phyloP scores from a whole-genome alignment of 768 basidiomycete genomes.

The Suillus sp. region DNA sequence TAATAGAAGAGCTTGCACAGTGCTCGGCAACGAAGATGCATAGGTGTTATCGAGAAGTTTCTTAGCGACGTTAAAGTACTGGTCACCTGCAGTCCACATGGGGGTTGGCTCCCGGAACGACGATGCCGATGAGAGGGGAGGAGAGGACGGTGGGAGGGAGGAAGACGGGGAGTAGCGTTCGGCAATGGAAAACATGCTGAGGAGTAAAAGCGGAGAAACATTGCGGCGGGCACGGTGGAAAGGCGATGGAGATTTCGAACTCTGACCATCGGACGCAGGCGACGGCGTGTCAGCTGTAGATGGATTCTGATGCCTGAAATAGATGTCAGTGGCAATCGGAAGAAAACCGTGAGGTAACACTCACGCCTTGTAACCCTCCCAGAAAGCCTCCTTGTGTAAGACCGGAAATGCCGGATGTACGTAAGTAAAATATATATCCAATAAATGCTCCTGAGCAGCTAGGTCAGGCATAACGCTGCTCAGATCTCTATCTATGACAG shows the following conservation, averaged over 20 bases:
- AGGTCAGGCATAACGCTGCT: constrained; percentile 54
- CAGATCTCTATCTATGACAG: constrained; percentile 39
- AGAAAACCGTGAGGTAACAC: constrained; percentile 7
- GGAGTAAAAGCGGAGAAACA: constrained; percentile 66
- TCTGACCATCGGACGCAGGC: constrained; percentile 23
- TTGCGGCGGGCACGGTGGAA: constrained; percentile 45
- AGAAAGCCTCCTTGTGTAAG: constrained; percentile 69
- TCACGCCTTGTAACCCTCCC: constrained; percentile 55
- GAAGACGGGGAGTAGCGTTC: constrained; percentile 60
- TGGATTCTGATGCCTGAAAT: constrained; percentile 28
- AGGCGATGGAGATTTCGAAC: constrained; percentile 34
- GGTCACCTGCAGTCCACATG: constrained; percentile 87
- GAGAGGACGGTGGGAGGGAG: constrained; percentile 27
- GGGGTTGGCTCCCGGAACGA: constrained; percentile 45
- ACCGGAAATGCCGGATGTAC: constrained; percentile 82
- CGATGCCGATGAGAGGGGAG: constrained; percentile 34
- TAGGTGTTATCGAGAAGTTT: constrained; percentile 65
- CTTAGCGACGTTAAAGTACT: constrained; percentile 69
- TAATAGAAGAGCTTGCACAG: constrained; percentile 77
- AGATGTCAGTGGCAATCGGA: neutral
- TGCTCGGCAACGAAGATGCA: constrained; percentile 70
- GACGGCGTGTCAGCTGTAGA: constrained; percentile 35
- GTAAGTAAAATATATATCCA: constrained; percentile 78
- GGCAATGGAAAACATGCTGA: constrained; percentile 84
- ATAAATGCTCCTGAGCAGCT: constrained; percentile 63